Percentiles rank a stretch among this genome's conserved stretches.
Evolutionary conservation across 2,329 filamentous ascomycete genomes (phyloP).

Genomic region (Penicillium sp.): DNA sequence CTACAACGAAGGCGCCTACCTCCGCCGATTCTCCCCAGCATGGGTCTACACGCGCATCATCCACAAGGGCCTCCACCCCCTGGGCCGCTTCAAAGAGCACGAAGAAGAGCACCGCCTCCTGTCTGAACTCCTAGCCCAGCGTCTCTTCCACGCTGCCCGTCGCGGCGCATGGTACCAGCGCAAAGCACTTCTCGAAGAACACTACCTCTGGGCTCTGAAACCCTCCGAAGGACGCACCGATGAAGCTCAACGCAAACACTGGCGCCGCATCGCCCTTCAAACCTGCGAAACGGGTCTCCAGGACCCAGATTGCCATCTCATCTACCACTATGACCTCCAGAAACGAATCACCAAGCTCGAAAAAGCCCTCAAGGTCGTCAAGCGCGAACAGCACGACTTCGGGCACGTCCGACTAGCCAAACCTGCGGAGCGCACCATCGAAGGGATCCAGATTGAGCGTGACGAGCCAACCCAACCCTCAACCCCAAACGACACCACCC

Average conservation of each 20-base stretch:
- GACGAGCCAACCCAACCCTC: too few relatives aligned
- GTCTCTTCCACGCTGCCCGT: conserved; percentile 73
- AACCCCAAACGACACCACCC: too few relatives aligned
- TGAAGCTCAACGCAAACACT: conserved; percentile 66
- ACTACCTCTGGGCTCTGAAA: conserved; percentile 68
- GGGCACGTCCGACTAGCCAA: conserved; percentile 69
- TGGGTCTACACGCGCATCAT: conserved; percentile 90
- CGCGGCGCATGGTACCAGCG: conserved; percentile 92
- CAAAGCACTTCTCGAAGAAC: conserved; percentile 86
- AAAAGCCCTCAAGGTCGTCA: conserved; percentile 69
- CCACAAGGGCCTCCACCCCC: conserved; percentile 71
- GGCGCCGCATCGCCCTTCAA: conserved; percentile 63
- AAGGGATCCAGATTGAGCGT: conserved; percentile 68
- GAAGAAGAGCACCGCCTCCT: conserved; percentile 65
- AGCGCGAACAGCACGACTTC: conserved; percentile 85
- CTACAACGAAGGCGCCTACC: conserved; percentile 75
- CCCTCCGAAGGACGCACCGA: conserved; percentile 41
- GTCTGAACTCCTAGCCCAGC: conserved; percentile 65
- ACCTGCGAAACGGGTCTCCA: conserved; percentile 84
- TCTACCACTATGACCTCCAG: conserved; percentile 88
- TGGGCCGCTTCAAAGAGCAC: conserved; percentile 75
- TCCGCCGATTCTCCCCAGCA: conserved; percentile 79
- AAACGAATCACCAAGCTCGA: conserved; percentile 90
- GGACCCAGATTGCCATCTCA: conserved; percentile 79
- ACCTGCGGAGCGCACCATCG: conserved; percentile 63